These are phyloP conservation scores for Solanum sejunctum DNA, from an alignment of 257 asterid genomes.

Conservation along the genomic window DNA sequence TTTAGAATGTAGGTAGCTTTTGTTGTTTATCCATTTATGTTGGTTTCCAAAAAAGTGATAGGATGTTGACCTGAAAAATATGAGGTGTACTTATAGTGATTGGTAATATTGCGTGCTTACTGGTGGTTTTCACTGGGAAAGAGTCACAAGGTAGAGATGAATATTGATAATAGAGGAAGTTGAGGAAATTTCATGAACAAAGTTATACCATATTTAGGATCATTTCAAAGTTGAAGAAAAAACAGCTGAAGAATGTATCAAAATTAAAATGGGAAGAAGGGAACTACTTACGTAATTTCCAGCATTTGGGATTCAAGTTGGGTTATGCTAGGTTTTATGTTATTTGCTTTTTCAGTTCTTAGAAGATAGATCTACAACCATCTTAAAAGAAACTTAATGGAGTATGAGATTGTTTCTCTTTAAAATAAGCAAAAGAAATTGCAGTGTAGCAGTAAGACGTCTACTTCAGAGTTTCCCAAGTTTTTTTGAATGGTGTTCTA, in stretches of 20 bases:
- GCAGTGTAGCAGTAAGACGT: not conserved
- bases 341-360: not conserved
- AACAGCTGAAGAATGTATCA: not conserved
- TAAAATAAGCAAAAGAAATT: not conserved
- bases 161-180: not conserved
- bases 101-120: not conserved
- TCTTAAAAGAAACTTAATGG: not conserved
- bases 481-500: not conserved
- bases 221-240: not conserved
- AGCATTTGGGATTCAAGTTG: not conserved
- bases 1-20: not conserved
- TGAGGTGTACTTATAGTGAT: not conserved
- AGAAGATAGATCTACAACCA: not conserved
- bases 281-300: not conserved
- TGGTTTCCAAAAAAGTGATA: not conserved
- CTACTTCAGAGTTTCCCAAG: not conserved
- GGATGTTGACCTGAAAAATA: not conserved
- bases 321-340: not conserved
- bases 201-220: not conserved
- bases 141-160: not conserved
- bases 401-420: not conserved
- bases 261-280: not conserved
- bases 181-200: not conserved
- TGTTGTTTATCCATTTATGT: not conserved
- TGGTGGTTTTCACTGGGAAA: not conserved